A percentile compares a stretch with the other conserved stretches of the same genome.
Conservation (phyloP, 805 yeast species). For the Helenozyma rhizophorensis region DNA sequence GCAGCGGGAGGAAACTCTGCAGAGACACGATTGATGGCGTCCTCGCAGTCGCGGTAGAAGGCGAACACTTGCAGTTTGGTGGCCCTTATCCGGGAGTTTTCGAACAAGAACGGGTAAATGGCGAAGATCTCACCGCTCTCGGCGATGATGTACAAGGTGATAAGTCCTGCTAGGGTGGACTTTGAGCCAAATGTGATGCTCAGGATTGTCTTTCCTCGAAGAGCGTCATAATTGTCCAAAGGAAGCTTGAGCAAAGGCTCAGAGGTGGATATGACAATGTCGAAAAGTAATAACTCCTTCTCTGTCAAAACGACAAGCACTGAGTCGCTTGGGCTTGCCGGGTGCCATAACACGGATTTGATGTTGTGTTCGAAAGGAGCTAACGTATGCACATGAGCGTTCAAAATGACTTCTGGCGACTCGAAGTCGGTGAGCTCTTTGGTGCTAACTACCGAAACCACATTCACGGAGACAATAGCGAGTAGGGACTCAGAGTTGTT, state of each 20-base stretch:
- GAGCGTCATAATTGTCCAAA: conserved; percentile 2
- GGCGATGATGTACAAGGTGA: conserved; percentile 13
- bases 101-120: conserved; percentile 11
- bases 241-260: conserved; percentile 8
- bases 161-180: conserved; percentile 9
- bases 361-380: conserved; percentile 1
- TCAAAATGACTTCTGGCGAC: conserved; percentile 2
- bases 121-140: conserved; percentile 8
- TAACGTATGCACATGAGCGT: conserved; percentile 3
- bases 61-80: conserved; percentile 6
- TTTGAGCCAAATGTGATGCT: conserved; percentile 16
- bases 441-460: conserved; percentile 7
- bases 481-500: conserved; percentile 9
- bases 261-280: conserved; percentile 8
- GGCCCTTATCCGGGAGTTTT: conserved; percentile 5
- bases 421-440: conserved; percentile 3
- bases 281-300: conserved; percentile 9
- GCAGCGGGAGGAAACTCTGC: conserved; percentile 9
- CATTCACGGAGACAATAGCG: conserved; percentile 9
- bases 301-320: conserved; percentile 12
- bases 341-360: conserved; percentile 12
- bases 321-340: conserved; percentile 10
- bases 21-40: conserved; percentile 1
- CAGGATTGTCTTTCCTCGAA: conserved; percentile 3
- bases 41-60: conserved; percentile 9